Conservation (phyloP, 2,329 filamentous ascomycete genomes). For the Delphinella strobiligena region DNA sequence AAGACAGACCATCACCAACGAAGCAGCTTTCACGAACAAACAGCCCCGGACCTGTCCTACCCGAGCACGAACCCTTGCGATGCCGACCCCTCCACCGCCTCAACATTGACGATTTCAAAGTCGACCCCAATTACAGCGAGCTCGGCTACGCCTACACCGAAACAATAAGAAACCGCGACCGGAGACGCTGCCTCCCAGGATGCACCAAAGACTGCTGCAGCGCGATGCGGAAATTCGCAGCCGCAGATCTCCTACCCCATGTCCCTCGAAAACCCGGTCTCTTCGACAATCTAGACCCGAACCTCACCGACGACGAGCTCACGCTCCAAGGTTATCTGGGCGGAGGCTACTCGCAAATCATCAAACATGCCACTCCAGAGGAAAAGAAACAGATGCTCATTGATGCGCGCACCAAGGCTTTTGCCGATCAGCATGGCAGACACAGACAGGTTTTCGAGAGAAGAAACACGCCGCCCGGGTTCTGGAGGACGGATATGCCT, state of each 20-base stretch:
- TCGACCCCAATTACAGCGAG: constrained; percentile 65
- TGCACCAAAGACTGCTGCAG: constrained; percentile 73
- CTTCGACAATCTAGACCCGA: constrained; percentile 3
- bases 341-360: constrained; percentile 18
- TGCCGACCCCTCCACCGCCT: constrained; percentile 46
- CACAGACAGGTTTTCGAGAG: constrained; percentile 66
- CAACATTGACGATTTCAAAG: constrained; percentile 61
- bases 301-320: constrained; percentile 16
- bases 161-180: constrained; percentile 57
- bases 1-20: constrained; percentile 2
- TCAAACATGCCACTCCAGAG: constrained; percentile 15
- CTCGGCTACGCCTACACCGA: constrained; percentile 59
- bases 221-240: constrained; percentile 17
- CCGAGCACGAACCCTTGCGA: constrained; percentile 40
- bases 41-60: constrained; percentile 13
- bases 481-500: constrained; percentile 85
- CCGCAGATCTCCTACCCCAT: constrained; percentile 3
- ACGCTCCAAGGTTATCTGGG: constrained; percentile 45
- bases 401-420: constrained; percentile 60
- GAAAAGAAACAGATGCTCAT: constrained; percentile 56
- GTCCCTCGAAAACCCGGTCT: background rate
- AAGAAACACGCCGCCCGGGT: constrained; percentile 66
- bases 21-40: background rate
- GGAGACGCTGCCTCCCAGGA: constrained; percentile 58
- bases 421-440: constrained; percentile 65